Evolutionary conservation across 345 rosid species (phyloP).

Genomic region (Acer negundo): DNA sequence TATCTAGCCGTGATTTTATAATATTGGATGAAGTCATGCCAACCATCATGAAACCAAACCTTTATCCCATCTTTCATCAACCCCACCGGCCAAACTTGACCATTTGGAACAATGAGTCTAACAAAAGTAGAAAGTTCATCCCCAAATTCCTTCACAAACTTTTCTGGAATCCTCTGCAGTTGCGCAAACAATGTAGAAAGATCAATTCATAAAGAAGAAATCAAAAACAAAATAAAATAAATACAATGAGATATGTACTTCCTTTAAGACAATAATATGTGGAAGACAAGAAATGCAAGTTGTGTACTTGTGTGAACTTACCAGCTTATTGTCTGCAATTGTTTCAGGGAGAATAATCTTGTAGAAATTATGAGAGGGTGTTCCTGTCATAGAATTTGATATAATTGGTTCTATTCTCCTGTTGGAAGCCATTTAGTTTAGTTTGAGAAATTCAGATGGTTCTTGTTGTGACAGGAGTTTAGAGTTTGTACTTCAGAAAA

Average conservation of each 20-base stretch:
- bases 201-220: background rate
- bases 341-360: background rate
- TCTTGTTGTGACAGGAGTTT: background rate
- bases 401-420: background rate
- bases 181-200: too few relatives aligned
- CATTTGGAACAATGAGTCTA: slow-evolving; percentile 30
- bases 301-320: background rate
- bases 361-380: background rate
- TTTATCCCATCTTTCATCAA: slow-evolving; percentile 23
- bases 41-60: slow-evolving; percentile 45
- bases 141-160: slow-evolving; percentile 30
- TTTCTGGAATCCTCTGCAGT: slow-evolving; percentile 43
- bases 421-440: background rate
- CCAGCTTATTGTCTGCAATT: background rate
- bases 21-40: slow-evolving; percentile 38
- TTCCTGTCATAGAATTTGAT: background rate
- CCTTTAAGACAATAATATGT: background rate
- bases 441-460: background rate
- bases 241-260: background rate
- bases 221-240: background rate
- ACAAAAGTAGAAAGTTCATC: slow-evolving; percentile 39
- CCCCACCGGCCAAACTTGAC: slow-evolving; percentile 38
- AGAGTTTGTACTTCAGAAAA: background rate
- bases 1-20: slow-evolving; percentile 32
- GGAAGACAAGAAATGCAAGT: background rate